Percentiles rank a stretch among this genome's conserved stretches.
Evolutionary conservation across 2,329 filamentous ascomycete genomes (phyloP).

Genomic region (Sclerotinia sclerotiorum): DNA sequence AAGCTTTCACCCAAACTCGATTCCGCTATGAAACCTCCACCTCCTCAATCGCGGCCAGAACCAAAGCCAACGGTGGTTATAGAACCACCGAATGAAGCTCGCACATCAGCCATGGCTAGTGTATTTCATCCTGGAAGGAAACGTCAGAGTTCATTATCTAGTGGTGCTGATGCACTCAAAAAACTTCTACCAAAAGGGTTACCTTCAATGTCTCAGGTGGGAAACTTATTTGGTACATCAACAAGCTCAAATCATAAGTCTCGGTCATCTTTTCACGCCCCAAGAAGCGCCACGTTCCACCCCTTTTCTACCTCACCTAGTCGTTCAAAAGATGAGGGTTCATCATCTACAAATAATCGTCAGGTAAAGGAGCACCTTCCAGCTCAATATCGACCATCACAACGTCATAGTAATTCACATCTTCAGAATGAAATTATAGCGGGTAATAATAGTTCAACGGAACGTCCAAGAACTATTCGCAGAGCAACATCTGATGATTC

Average conservation of each 20-base stretch:
- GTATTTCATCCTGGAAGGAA: conserved; percentile 48
- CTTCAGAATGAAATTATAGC: conserved; percentile 18
- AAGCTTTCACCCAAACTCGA: conserved; percentile 26
- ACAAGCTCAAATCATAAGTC: conserved; percentile 29
- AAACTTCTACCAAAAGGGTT: conserved; percentile 55
- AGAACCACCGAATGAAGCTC: conserved; percentile 34
- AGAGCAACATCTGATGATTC: conserved; percentile 76
- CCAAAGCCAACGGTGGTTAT: conserved; percentile 44
- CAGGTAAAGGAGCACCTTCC: background rate
- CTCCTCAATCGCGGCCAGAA: conserved; percentile 46
- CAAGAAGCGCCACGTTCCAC: conserved; percentile 18
- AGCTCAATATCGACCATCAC: background rate
- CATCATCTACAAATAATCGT: background rate
- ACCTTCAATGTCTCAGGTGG: conserved; percentile 46
- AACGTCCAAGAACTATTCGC: conserved; percentile 45
- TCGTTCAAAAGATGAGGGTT: conserved; percentile 7
- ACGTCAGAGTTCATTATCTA: conserved; percentile 52
- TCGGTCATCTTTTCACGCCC: conserved; percentile 20
- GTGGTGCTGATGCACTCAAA: conserved; percentile 57
- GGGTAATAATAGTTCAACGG: conserved; percentile 11
- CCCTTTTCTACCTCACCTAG: conserved; percentile 12
- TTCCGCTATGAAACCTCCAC: conserved; percentile 24
- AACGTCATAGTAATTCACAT: conserved; percentile 26
- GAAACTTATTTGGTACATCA: conserved; percentile 37
- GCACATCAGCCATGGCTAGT: conserved; percentile 46